These are phyloP conservation scores for Podaxis sp. DNA, from an alignment of 768 basidiomycete species.

Conservation along the genomic window DNA sequence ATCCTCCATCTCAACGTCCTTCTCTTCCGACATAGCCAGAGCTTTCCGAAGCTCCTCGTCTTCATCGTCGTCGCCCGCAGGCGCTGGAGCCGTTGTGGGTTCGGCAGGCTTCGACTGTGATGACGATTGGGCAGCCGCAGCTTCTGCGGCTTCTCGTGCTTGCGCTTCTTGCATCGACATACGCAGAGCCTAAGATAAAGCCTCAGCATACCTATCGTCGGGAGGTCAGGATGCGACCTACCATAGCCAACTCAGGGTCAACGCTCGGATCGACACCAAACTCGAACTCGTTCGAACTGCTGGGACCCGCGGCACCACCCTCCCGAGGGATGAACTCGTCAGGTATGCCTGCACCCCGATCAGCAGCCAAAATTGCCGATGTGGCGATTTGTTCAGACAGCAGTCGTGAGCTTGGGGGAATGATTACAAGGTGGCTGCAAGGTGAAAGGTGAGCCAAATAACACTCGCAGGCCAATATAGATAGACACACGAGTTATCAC, in stretches of 20 bases:
- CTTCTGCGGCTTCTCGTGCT: conserved; percentile 63
- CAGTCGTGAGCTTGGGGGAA: conserved; percentile 76
- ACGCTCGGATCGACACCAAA: conserved; percentile 94
- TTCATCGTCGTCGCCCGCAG: conserved; percentile 68
- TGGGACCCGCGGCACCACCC: conserved; percentile 43
- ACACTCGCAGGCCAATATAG: background rate
- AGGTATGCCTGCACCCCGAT: conserved; percentile 69
- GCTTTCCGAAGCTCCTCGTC: conserved; percentile 77
- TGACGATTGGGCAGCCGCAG: conserved; percentile 31
- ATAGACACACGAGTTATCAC: conserved; percentile 80
- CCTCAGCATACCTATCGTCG: background rate
- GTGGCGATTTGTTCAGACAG: conserved; percentile 81
- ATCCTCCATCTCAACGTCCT: conserved; percentile 56
- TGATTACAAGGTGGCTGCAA: conserved; percentile 73
- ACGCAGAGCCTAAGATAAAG: conserved; percentile 70
- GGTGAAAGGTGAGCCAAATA: background rate
- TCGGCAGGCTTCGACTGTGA: conserved; percentile 37
- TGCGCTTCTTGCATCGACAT: conserved; percentile 97
- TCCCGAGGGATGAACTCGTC: conserved; percentile 53
- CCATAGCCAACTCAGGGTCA: conserved; percentile 97
- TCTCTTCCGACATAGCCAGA: conserved; percentile 67
- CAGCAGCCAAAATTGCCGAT: conserved; percentile 80
- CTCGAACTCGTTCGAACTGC: conserved; percentile 62
- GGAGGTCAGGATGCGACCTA: conserved; percentile 30
- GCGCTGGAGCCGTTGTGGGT: conserved; percentile 33